phyloP scores from a whole-genome alignment of 495 filamentous ascomycete species.

The Aspergillus carlsbadensis region DNA sequence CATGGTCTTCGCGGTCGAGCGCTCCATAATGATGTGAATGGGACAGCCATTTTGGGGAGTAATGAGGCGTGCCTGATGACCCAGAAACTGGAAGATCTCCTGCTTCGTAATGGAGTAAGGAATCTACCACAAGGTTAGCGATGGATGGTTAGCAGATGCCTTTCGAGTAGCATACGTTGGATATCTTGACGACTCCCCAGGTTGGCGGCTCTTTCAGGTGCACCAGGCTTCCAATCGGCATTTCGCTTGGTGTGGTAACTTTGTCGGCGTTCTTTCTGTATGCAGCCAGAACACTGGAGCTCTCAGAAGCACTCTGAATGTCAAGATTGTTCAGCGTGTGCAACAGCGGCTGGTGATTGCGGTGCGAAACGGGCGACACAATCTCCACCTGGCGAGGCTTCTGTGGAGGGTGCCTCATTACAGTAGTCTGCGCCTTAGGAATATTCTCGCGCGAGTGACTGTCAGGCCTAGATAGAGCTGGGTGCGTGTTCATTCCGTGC shows the following conservation, averaged over 20 bases:
- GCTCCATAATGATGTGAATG: conserved; percentile 84
- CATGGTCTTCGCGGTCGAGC: conserved; percentile 72
- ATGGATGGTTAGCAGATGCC: too few species aligned
- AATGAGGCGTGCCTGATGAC: conserved; percentile 61
- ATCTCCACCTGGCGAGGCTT: neutral
- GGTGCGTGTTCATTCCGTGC: neutral
- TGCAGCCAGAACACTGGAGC: neutral
- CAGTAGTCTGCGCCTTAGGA: neutral
- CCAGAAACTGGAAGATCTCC: conserved; percentile 68
- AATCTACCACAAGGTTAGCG: conserved; percentile 48
- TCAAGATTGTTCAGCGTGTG: conserved; percentile 5
- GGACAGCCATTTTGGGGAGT: conserved; percentile 53
- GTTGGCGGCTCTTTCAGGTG: conserved; percentile 16
- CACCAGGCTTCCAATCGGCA: conserved; percentile 28
- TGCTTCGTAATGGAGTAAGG: conserved; percentile 65
- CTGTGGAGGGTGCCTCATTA: neutral
- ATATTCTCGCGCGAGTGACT: neutral
- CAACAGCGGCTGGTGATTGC: neutral
- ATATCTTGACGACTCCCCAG: conserved; percentile 47
- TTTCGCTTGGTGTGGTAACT: conserved; percentile 15
- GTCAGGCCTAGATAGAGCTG: neutral
- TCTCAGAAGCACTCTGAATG: neutral
- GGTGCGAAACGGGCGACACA: conserved; percentile 6
- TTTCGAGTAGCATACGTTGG: conserved; percentile 42
- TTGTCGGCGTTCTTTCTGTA: conserved; percentile 1